A percentile compares a stretch with the other conserved stretches of the same genome.
Conservation (phyloP, 2,329 filamentous ascomycete species). For the Colletotrichum echinochloae region DNA sequence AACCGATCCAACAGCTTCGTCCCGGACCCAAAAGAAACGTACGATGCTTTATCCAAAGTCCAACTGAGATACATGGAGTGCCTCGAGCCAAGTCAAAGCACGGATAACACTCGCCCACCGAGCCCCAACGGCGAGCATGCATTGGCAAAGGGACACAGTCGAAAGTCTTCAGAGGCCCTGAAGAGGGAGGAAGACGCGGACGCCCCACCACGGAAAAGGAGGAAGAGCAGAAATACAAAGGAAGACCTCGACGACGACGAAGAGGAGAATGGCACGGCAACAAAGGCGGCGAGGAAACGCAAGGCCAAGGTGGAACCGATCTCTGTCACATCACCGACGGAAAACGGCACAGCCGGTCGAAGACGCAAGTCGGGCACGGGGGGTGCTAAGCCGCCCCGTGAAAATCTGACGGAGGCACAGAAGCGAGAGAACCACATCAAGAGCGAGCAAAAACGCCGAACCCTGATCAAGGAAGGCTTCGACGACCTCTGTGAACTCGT, state of each 20-base stretch:
- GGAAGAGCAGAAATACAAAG: conserved; percentile 65
- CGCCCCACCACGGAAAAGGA: conserved; percentile 62
- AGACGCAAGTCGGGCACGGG: conserved; percentile 62
- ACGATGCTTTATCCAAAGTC: conserved; percentile 66
- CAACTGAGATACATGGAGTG: conserved; percentile 69
- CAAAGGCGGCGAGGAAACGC: conserved; percentile 56
- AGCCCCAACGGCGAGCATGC: conserved; percentile 59
- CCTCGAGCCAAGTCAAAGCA: conserved; percentile 68
- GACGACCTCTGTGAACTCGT: conserved; percentile 83
- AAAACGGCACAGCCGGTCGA: conserved; percentile 54
- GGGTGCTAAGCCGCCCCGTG: conserved; percentile 62
- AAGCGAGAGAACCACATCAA: conserved; percentile 89
- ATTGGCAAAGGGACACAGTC: conserved; percentile 42
- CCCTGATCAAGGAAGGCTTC: conserved; percentile 84
- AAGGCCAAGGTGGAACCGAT: conserved; percentile 59
- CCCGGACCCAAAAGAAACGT: conserved; percentile 67
- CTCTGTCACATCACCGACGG: conserved; percentile 50
- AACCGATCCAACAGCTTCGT: conserved; percentile 68
- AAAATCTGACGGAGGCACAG: conserved; percentile 84
- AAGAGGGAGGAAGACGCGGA: conserved; percentile 54
- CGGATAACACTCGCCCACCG: conserved; percentile 68
- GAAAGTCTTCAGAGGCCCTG: conserved; percentile 44
- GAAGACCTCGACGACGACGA: conserved; percentile 55
- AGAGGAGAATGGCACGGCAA: conserved; percentile 51
- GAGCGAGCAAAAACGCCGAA: conserved; percentile 88